Evolutionary conservation across 2,329 filamentous ascomycete genomes (phyloP), one percentile per base, ranked within the genome.

Genomic region (Microsporum audouinii): DNA sequence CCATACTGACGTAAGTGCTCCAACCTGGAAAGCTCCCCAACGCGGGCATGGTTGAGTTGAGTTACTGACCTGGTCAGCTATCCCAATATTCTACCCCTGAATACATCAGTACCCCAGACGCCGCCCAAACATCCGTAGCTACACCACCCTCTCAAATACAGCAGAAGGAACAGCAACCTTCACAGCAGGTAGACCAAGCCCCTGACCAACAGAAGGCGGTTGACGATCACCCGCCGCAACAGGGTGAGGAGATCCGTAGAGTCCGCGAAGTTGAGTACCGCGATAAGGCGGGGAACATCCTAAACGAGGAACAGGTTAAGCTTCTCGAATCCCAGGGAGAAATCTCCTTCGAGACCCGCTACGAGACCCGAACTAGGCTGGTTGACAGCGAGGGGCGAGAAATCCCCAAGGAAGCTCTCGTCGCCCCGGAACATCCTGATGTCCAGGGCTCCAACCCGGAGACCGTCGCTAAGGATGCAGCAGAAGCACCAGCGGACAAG

Each of bases 311-410:
- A 70, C 84, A 96, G 72, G 91, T 99, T 62, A 84, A 88, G 69
- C 84, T 83, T 23, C 83, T 99, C 36, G 66, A 72, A 29, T 71
- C 72, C 49, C 84, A 92, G 73, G 94, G 92, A 69, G 95, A 96
- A 75, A 91, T 97, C 63, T 89, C 90, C 69, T 96, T 99, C 77
- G 86, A 95, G 77, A 97, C 94, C 10, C 88, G 87, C 66, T 96
- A 96, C 72, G 92, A 97, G 79, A 96, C 92, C n/a, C 84, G 88
- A 65, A 96, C 91, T 6, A 86, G 89, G 62, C 76, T 97, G 61
- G 80, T 96, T 45, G 90, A 96, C 73, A 83, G 83, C 59, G 73
- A 84, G 49, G 94, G 91, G 63, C 90, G 91, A 66, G 88, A 95
- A 70, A 75, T 96, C n/a, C 68, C 71, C 56, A 66, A 73, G 29